Evolutionary conservation across 2,329 filamentous ascomycete genomes (phyloP).

Genomic region (Penicillium sp.): DNA sequence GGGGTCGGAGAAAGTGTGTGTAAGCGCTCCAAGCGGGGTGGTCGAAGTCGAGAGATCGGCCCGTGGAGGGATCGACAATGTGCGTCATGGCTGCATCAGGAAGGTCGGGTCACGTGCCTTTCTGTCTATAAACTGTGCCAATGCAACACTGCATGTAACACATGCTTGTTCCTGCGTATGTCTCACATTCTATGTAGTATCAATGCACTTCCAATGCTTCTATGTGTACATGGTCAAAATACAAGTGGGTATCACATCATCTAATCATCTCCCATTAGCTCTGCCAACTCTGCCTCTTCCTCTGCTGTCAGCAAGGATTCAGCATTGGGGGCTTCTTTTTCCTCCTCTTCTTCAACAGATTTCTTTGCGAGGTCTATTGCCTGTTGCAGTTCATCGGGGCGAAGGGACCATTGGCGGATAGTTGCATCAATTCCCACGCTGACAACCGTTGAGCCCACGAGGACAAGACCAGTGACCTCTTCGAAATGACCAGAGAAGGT

Average conservation of each 20-base stretch:
- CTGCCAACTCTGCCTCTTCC: conserved; percentile 89
- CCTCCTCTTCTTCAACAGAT: conserved; percentile 47
- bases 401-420: conserved; percentile 78
- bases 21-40: conserved; percentile 18
- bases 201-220: neutral
- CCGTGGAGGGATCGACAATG: conserved; percentile 31
- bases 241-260: conserved; percentile 18
- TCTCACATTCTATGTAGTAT: conserved; percentile 1
- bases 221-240: conserved; percentile 3
- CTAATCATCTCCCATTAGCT: conserved; percentile 75
- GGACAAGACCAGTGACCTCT: conserved; percentile 79
- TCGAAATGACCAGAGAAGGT: conserved; percentile 84
- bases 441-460: conserved; percentile 62
- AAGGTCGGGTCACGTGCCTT: conserved; percentile 25
- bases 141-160: neutral
- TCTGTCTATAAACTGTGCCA: neutral
- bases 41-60: conserved; percentile 18
- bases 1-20: conserved; percentile 8
- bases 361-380: conserved; percentile 53
- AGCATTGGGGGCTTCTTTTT: conserved; percentile 47
- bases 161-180: neutral
- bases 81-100: conserved; percentile 35
- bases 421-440: conserved; percentile 92
- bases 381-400: conserved; percentile 59
- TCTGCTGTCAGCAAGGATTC: conserved; percentile 72